Percentiles rank a stretch among this genome's conserved stretches.
These are phyloP conservation scores for Globisporangium sylvaticum DNA, from an alignment of 352 stramenopile genomes.

Conservation along the genomic window DNA sequence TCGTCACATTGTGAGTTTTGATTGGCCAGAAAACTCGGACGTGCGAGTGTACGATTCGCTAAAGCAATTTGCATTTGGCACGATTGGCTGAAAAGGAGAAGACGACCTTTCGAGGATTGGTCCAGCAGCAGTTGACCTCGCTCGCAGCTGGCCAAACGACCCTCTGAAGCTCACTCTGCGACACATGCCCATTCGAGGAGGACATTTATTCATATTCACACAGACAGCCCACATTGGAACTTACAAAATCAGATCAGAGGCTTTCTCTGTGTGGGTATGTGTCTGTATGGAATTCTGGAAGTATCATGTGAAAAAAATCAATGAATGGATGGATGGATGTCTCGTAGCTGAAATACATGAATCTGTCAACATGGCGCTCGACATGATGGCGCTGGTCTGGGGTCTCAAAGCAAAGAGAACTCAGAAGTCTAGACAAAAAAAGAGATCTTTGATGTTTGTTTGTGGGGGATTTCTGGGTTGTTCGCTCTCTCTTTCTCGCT, in stretches of 20 bases:
- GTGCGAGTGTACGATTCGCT: not conserved
- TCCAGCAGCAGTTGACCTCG: not conserved
- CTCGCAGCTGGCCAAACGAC: not conserved
- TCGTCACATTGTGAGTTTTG: not conserved
- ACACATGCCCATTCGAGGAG: not conserved
- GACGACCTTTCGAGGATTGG: slow-evolving; percentile 4
- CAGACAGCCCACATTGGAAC: no score
- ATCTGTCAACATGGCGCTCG: not conserved
- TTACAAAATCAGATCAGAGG: no score
- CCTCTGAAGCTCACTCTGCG: not conserved
- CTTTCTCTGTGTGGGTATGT: not conserved
- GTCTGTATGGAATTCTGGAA: not conserved
- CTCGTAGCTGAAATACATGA: not conserved
- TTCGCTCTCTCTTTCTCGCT: no score
- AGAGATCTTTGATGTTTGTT: no score
- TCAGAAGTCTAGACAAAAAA: no score
- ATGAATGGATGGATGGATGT: not conserved
- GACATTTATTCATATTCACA: no score
- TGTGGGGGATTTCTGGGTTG: not conserved
- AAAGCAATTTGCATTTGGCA: not conserved
- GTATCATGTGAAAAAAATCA: not conserved
- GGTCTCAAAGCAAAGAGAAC: no score
- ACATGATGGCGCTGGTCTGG: not conserved
- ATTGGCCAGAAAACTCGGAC: not conserved
- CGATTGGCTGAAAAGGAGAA: slow-evolving; percentile 1